Percentiles rank a stretch among this genome's conserved stretches.
Conservation (phyloP, 306 rosid genomes). For the Luffa acutangula region DNA sequence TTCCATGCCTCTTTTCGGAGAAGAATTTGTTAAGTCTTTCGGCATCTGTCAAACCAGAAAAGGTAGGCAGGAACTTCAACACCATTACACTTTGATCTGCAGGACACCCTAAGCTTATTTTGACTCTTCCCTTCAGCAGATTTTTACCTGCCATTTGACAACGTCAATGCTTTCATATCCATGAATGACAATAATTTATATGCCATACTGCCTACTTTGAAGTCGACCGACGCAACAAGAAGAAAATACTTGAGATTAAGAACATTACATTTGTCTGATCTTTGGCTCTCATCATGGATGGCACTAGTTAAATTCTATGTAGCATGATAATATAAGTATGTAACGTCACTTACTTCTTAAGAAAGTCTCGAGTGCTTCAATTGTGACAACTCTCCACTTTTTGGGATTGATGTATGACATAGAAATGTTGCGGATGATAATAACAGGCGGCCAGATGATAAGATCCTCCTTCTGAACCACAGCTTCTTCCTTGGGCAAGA, state of each 20-base stretch:
- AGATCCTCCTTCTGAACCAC: slow-evolving; percentile 85
- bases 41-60: slow-evolving; percentile 44
- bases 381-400: slow-evolving; percentile 69
- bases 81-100: slow-evolving; percentile 39
- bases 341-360: slow-evolving; percentile 57
- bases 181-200: neutral
- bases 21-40: slow-evolving; percentile 32
- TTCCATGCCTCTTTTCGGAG: slow-evolving; percentile 21
- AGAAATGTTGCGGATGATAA: slow-evolving; percentile 64
- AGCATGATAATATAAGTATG: neutral
- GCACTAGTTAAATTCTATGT: neutral
- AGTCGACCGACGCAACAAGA: too few relatives aligned
- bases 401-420: slow-evolving; percentile 57
- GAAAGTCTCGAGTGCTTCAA: slow-evolving; percentile 69
- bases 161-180: neutral
- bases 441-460: slow-evolving; percentile 87
- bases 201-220: too few relatives aligned
- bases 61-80: slow-evolving; percentile 42
- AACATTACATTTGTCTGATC: neutral
- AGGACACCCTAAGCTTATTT: slow-evolving; percentile 35
- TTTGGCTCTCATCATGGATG: neutral
- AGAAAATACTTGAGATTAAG: too few relatives aligned
- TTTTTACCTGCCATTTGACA: slow-evolving; percentile 54
- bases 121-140: slow-evolving; percentile 72
- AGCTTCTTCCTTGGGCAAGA: slow-evolving; percentile 53